Base-by-base conservation (phyloP, 139 green algal genomes). In the Picochlorum costavermella region DNA sequence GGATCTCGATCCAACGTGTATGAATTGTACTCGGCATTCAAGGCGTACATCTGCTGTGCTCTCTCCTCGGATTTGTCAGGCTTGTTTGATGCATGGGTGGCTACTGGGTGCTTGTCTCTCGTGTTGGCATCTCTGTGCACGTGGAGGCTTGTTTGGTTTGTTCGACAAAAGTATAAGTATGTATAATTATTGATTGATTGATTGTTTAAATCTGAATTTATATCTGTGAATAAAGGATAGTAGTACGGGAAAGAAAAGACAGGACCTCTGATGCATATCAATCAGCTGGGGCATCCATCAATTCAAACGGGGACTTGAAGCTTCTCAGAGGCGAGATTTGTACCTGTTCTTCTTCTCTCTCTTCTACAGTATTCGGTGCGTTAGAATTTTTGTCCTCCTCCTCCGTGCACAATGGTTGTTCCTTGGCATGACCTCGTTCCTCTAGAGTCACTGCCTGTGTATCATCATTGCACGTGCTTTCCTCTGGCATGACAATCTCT, bases 61-160 rank as follows among this genome's bases (percentile, higher is more conserved):
- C 26, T 71, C 6, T 17, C 28, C 9, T 45, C 23, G 9, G 26
- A 14, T n/a, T 43, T 43, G 2, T 13, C 58, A 33, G 29, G 56
- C 26, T 3, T 73, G 3, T 77, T 45, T 23, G 37, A 70, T 8
- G 65, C 71, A 12, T 77, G 71, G 71, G 73, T 60, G 6, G 46
- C 61, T 16, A 50, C 58, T 1, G 71, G 71, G 12, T 30, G 49
- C 30, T 14, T 61, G 30, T 50, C 62, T 28, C 56, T 64, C 26
- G 71, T 65, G 29, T 51, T 73, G 48, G 58, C 20, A 2, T 16
- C 33, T 17, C 6, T 70, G 26, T 69, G 56, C 50, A 69, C 36
- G 9, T n/a, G 33, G 29, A 56, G 62, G 12, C 48, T 75, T 0
- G 12, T 50, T 2, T 28, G 17, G 46, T 53, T 53, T 11, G 46